Conservation (phyloP, 306 rosid genomes). For the Abrus precatorius region DNA sequence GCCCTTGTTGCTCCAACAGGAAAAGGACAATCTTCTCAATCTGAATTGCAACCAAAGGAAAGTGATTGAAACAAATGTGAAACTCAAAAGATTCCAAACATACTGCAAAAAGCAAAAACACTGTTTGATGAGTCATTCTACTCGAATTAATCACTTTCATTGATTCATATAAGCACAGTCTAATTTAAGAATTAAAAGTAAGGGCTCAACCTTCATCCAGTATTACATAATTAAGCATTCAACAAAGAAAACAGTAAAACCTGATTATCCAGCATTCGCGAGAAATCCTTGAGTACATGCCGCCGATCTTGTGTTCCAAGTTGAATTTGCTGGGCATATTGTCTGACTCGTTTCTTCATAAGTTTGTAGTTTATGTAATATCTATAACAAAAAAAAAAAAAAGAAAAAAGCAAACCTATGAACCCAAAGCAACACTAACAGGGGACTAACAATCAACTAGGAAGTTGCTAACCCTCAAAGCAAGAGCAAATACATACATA, state of each 20-base stretch:
- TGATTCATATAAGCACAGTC: conserved; percentile 1
- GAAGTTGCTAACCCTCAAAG: conserved; percentile 5
- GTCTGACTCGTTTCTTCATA: conserved; percentile 92
- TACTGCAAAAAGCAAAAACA: neutral
- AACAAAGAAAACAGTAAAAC: conserved; percentile 49
- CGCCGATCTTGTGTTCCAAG: conserved; percentile 81
- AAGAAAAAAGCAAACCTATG: conserved; percentile 17
- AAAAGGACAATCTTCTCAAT: conserved; percentile 96
- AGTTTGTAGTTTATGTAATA: conserved; percentile 94
- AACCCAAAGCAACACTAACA: conserved; percentile 23
- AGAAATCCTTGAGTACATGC: conserved; percentile 95
- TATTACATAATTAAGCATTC: conserved; percentile 19
- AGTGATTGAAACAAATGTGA: conserved; percentile 38
- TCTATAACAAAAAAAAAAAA: conserved; percentile 53
- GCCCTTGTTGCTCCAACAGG: conserved; percentile 98
- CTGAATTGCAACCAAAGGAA: conserved; percentile 58
- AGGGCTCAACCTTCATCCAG: conserved; percentile 18
- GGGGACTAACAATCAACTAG: neutral
- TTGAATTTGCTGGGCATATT: conserved; percentile 88
- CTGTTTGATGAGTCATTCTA: conserved; percentile 22
- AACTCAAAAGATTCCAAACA: neutral
- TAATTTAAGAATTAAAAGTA: conserved; percentile 17
- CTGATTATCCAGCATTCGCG: conserved; percentile 96
- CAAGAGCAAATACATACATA: neutral
- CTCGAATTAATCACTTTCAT: conserved; percentile 7